Percentiles rank a stretch among this genome's conserved stretches.
Evolutionary conservation across 2,329 filamentous ascomycete species (phyloP).

Genomic region (Fusarium armeniacum): DNA sequence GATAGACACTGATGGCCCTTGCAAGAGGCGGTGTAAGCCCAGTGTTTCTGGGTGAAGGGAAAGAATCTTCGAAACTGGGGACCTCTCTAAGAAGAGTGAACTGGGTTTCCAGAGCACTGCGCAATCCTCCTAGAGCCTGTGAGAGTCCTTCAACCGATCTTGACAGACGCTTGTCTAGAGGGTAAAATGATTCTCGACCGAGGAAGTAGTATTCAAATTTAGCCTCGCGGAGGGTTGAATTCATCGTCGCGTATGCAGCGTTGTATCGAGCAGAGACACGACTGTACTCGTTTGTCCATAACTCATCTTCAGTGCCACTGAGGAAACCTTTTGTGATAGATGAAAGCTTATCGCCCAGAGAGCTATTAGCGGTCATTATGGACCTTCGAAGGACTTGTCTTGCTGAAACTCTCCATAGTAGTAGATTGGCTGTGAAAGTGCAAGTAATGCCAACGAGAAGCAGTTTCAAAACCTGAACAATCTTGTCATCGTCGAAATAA

Average conservation of each 20-base stretch:
- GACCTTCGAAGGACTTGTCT: constrained; percentile 79
- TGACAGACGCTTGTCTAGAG: constrained; percentile 82
- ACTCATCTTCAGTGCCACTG: constrained; percentile 83
- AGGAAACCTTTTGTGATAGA: constrained; percentile 87
- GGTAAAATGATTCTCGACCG: constrained; percentile 83
- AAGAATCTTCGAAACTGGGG: constrained; percentile 41
- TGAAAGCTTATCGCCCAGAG: constrained; percentile 84
- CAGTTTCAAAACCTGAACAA: constrained; percentile 86
- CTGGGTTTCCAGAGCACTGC: constrained; percentile 90
- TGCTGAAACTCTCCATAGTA: constrained; percentile 84
- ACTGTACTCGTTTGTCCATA: constrained; percentile 75
- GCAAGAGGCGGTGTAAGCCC: constrained; percentile 47
- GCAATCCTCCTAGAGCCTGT: constrained; percentile 89
- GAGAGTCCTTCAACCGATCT: constrained; percentile 87
- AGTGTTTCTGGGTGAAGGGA: constrained; percentile 37
- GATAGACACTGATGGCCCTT: constrained; percentile 50
- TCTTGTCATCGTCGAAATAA: constrained; percentile 84
- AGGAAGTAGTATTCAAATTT: constrained; percentile 90
- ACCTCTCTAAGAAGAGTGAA: constrained; percentile 84
- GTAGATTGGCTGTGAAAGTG: constrained; percentile 79
- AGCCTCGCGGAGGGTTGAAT: constrained; percentile 84
- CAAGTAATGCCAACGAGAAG: constrained; percentile 81
- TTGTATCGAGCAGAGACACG: constrained; percentile 74
- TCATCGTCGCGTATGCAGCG: constrained; percentile 76
- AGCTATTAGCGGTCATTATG: constrained; percentile 78